phyloP scores from a whole-genome alignment of 768 basidiomycete genomes.

The Sporobolomyces pararoseus region DNA sequence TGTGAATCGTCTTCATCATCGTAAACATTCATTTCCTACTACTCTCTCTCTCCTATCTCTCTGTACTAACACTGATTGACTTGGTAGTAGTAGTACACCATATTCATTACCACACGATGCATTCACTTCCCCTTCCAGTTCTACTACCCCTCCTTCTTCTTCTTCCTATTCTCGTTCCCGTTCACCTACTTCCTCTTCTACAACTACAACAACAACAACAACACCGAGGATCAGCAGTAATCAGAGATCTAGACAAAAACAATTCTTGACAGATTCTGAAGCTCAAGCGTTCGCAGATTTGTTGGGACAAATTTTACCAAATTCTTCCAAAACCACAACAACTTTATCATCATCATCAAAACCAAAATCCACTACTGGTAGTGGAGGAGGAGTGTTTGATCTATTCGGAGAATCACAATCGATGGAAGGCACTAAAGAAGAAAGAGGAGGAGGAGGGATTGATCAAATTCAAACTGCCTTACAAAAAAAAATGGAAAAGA shows the following conservation, averaged over 20 bases:
- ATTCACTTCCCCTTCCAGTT: neutral
- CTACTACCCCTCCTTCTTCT: neutral
- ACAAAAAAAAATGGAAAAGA: neutral
- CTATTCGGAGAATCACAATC: slow-evolving; percentile 2
- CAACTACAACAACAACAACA: neutral
- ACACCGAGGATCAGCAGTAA: no score
- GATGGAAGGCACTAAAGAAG: neutral
- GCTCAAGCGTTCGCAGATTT: slow-evolving; percentile 37
- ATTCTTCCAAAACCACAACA: neutral
- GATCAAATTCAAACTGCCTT: slow-evolving; percentile 15
- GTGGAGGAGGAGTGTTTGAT: slow-evolving; percentile 3
- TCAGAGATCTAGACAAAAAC: slow-evolving; percentile 22
- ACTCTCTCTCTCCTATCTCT: neutral
- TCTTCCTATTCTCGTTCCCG: slow-evolving; percentile 3
- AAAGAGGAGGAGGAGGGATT: neutral
- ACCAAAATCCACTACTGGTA: neutral
- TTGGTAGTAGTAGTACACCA: neutral
- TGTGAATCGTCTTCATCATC: slow-evolving; percentile 4
- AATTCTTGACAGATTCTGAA: slow-evolving; percentile 25
- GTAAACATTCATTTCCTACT: neutral
- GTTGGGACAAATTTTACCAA: slow-evolving; percentile 35
- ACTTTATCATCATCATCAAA: neutral
- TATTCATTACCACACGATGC: slow-evolving; percentile 34
- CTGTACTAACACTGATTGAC: neutral
- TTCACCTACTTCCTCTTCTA: neutral